Evolutionary conservation across 2,329 filamentous ascomycete species (phyloP).

Genomic region (Cladosporium sphaerospermum): DNA sequence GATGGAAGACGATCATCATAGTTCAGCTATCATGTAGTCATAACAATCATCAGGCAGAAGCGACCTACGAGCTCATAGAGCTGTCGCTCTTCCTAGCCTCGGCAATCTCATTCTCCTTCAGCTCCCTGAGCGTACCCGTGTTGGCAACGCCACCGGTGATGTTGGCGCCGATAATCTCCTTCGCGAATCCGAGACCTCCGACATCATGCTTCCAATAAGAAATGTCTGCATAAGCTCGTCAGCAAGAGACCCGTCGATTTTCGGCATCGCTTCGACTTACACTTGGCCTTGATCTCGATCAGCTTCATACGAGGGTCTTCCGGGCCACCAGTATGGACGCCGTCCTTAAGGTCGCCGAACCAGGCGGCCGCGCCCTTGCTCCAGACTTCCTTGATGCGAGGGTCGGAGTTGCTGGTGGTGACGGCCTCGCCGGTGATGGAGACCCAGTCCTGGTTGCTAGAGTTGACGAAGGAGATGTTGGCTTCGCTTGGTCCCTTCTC

Average conservation of each 20-base stretch:
- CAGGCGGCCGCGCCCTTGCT: slow-evolving; percentile 36
- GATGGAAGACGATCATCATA: background rate
- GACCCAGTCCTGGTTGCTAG: slow-evolving; percentile 43
- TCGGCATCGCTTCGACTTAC: slow-evolving; percentile 15
- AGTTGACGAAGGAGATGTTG: slow-evolving; percentile 43
- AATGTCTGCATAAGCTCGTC: slow-evolving; percentile 23
- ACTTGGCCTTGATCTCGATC: slow-evolving; percentile 34
- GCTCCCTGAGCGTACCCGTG: slow-evolving; percentile 29
- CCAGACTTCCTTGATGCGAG: slow-evolving; percentile 45
- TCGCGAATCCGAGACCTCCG: slow-evolving; percentile 24
- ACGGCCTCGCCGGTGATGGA: slow-evolving; percentile 39
- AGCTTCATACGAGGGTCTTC: slow-evolving; percentile 44
- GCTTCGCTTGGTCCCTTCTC: slow-evolving; percentile 33
- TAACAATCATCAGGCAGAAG: background rate
- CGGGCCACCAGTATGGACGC: slow-evolving; percentile 40
- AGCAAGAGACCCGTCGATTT: background rate
- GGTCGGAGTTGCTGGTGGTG: slow-evolving; percentile 38
- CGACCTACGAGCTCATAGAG: slow-evolving; percentile 18
- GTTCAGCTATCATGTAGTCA: background rate
- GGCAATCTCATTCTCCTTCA: slow-evolving; percentile 28
- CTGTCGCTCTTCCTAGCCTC: slow-evolving; percentile 25
- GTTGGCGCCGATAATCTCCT: slow-evolving; percentile 28
- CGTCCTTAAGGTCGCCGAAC: slow-evolving; percentile 48
- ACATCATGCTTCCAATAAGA: slow-evolving; percentile 29
- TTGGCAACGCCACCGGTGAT: slow-evolving; percentile 29